A percentile compares a stretch with the other conserved stretches of the same genome.
phyloP scores from a whole-genome alignment of 2,329 filamentous ascomycete genomes.

The Aspergillaceae sp. region DNA sequence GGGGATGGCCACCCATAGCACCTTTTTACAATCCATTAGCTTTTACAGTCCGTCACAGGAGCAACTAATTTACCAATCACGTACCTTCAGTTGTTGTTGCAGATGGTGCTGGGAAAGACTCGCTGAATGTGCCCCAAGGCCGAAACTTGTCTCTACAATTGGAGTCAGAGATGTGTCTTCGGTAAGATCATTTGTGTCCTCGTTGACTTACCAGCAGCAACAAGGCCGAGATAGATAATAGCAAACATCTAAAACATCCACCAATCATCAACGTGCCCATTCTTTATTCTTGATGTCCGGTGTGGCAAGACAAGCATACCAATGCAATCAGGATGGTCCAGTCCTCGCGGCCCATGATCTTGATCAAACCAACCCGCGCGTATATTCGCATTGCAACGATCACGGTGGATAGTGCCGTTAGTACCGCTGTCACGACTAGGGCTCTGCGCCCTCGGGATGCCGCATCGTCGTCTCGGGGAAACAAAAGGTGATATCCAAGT shows the following conservation, averaged over 20 bases:
- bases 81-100: conserved; percentile 20
- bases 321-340: conserved; percentile 22
- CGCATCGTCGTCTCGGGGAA: conserved; percentile 13
- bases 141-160: conserved; percentile 18
- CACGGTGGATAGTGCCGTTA: conserved; percentile 17
- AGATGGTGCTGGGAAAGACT: conserved; percentile 10
- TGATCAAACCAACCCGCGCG: conserved; percentile 21
- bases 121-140: conserved; percentile 17
- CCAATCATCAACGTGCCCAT: not conserved
- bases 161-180: conserved; percentile 2
- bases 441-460: conserved; percentile 17
- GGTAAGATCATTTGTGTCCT: too few relatives aligned
- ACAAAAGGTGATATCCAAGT: conserved; percentile 7
- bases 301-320: conserved; percentile 7
- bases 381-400: conserved; percentile 23
- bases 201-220: conserved; percentile 17
- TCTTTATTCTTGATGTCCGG: not conserved
- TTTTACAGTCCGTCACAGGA: not conserved
- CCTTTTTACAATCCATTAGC: conserved; percentile 7
- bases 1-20: conserved; percentile 24
- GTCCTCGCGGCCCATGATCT: conserved; percentile 26
- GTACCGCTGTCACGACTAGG: conserved; percentile 22
- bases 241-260: conserved; percentile 13
- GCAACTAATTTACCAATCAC: not conserved
- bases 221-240: conserved; percentile 20